phyloP scores from a whole-genome alignment of 352 stramenopile species.

The Thalassiosira ordinaria region DNA sequence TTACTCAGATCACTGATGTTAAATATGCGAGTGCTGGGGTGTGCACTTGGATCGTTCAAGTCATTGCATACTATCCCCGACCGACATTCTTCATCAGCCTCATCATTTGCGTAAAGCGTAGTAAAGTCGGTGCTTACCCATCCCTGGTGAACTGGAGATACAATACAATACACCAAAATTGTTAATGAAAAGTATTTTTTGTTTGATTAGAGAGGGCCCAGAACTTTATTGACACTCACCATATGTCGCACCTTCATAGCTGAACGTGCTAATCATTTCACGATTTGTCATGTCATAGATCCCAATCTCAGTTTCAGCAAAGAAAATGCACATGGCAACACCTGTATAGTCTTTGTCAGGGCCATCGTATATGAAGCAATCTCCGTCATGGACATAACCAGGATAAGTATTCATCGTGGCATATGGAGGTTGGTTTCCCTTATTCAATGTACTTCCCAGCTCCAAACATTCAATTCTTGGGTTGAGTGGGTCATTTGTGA shows the following conservation, averaged over 20 bases:
- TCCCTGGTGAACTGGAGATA: neutral
- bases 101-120: neutral
- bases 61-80: neutral
- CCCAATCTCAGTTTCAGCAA: neutral
- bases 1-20: neutral
- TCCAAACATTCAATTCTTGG: neutral
- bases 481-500: neutral
- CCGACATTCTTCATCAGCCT: neutral
- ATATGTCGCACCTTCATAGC: neutral
- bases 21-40: constrained; percentile 6
- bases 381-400: neutral
- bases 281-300: constrained; percentile 5
- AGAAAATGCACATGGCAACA: constrained; percentile 5
- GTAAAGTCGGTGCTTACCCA: neutral
- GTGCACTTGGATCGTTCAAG: constrained; percentile 4
- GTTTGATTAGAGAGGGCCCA: no score
- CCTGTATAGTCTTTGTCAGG: neutral
- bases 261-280: neutral
- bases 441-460: neutral
- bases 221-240: no score
- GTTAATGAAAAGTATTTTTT: no score
- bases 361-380: neutral
- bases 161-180: no score
- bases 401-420: constrained; percentile 3
- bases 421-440: neutral